A percentile compares a stretch with the other conserved stretches of the same genome.
phyloP scores from a whole-genome alignment of 2,329 filamentous ascomycete genomes.

The Phialemoniopsis sp. region DNA sequence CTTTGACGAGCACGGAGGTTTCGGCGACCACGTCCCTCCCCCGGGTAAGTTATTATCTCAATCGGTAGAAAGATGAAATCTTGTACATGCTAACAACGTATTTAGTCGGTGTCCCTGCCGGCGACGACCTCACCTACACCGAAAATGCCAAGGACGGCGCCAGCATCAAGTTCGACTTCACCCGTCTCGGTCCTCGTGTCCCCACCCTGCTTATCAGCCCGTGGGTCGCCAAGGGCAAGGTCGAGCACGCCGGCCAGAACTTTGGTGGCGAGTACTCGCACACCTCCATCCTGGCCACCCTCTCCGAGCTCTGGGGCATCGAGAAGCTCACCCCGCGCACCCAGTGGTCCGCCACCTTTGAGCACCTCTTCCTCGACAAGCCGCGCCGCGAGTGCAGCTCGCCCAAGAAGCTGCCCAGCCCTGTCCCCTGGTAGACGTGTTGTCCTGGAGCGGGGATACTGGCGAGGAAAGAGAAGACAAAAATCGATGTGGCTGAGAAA shows the following conservation, averaged over 20 bases:
- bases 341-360: conserved; percentile 8
- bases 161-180: conserved; percentile 27
- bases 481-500: not conserved
- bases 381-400: not conserved
- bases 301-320: conserved; percentile 30
- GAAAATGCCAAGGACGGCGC: conserved; percentile 23
- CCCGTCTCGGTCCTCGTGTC: conserved; percentile 30
- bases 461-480: not conserved
- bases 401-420: not conserved
- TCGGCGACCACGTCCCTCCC: conserved; percentile 37
- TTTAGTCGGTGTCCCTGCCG: conserved; percentile 23
- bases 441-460: not conserved
- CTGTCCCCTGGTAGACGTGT: not conserved
- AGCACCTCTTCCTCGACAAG: conserved; percentile 4
- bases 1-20: conserved; percentile 40
- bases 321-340: conserved; percentile 9
- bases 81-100: not conserved
- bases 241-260: conserved; percentile 28
- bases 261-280: conserved; percentile 31
- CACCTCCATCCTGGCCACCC: conserved; percentile 30
- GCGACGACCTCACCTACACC: conserved; percentile 26
- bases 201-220: conserved; percentile 33
- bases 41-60: conserved; percentile 13
- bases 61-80: not conserved
- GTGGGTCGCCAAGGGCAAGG: conserved; percentile 32